Conservation (phyloP, 1,284 basidiomycete species). For the Ustilago xerochloae region DNA sequence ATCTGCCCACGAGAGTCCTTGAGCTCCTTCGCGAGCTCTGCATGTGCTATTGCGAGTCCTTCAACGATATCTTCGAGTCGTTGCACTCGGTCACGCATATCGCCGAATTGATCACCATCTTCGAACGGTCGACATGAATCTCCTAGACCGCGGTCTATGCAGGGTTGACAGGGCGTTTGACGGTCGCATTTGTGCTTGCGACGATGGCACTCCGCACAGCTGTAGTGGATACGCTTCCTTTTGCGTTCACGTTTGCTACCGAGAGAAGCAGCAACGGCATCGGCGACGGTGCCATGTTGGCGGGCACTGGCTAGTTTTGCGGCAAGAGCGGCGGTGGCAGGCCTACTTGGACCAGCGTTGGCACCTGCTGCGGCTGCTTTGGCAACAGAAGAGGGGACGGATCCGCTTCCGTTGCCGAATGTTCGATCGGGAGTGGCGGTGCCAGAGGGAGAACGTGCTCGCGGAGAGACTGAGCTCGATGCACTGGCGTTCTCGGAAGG, state of each 20-base stretch:
- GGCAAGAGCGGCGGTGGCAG: conserved; percentile 31
- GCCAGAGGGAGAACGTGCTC: conserved; percentile 31
- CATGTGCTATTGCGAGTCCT: conserved; percentile 61
- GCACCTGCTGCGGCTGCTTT: conserved; percentile 35
- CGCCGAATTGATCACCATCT: conserved; percentile 63
- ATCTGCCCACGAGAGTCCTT: conserved; percentile 38
- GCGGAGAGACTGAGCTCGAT: conserved; percentile 39
- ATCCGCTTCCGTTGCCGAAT: conserved; percentile 17
- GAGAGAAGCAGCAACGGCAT: conserved; percentile 58
- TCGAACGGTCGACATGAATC: conserved; percentile 62
- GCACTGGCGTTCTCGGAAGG: conserved; percentile 20
- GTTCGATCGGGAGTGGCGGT: conserved; percentile 40
- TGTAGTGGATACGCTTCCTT: conserved; percentile 64
- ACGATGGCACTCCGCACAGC: conserved; percentile 64
- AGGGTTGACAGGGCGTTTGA: conserved; percentile 62
- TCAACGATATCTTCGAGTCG: conserved; percentile 65
- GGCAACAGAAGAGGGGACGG: conserved; percentile 12
- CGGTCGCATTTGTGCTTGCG: conserved; percentile 65
- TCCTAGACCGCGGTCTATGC: conserved; percentile 61
- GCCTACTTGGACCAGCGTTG: conserved; percentile 28
- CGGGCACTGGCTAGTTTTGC: conserved; percentile 33
- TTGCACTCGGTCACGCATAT: conserved; percentile 59
- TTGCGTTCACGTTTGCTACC: conserved; percentile 57
- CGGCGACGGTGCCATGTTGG: conserved; percentile 51
- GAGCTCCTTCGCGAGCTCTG: conserved; percentile 56